Conservation (phyloP, 495 filamentous ascomycete genomes). For the Chlorociboria aeruginascens region DNA sequence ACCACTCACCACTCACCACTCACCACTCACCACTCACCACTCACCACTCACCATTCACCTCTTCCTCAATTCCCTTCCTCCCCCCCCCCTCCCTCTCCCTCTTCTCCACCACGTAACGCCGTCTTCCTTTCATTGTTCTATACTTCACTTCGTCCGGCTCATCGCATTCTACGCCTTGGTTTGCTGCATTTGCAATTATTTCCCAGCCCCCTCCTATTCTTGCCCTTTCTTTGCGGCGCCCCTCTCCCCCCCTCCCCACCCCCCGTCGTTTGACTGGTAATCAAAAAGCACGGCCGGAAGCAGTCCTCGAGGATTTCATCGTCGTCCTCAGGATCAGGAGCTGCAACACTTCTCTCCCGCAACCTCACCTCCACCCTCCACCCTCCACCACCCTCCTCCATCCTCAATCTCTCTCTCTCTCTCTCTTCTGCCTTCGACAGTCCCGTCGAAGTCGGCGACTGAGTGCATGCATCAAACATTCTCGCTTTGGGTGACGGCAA, state of each 20-base stretch:
- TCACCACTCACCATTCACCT: no score
- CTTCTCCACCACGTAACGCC: neutral
- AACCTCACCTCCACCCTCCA: neutral
- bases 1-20: no score
- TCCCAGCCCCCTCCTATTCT: neutral
- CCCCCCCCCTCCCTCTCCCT: neutral
- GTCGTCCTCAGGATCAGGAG: neutral
- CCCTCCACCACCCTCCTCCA: no score
- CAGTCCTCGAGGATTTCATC: neutral
- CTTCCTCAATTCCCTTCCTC: no score
- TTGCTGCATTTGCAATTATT: neutral
- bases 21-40: no score
- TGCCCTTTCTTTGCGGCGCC: slow-evolving; percentile 2
- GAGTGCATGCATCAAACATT: neutral
- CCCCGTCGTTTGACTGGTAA: slow-evolving; percentile 6
- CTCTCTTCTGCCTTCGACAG: neutral
- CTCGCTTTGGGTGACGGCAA: neutral
- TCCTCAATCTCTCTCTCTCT: neutral
- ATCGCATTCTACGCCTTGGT: neutral
- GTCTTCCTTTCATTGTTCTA: neutral
- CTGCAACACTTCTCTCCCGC: neutral
- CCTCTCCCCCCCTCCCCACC: neutral
- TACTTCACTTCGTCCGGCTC: no score
- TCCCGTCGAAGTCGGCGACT: neutral
- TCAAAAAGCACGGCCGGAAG: slow-evolving; percentile 10